Evolutionary conservation across 345 rosid species (phyloP).

Genomic region (Passiflora organensis): DNA sequence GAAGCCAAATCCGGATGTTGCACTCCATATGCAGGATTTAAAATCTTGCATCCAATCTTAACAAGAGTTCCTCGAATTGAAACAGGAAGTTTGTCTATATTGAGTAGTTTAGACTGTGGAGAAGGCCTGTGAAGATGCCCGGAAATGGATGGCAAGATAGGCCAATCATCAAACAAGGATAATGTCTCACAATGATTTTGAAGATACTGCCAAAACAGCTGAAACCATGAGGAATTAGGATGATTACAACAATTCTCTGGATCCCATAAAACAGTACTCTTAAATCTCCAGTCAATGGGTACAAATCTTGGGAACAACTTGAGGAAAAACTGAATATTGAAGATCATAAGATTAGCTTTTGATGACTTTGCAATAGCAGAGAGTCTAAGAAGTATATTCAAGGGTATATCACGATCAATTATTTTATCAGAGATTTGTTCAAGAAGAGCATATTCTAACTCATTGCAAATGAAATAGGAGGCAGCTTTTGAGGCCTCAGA

Average conservation of each 20-base stretch:
- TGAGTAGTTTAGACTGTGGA: conserved; percentile 64
- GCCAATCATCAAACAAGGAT: conserved; percentile 79
- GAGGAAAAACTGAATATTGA: conserved; percentile 48
- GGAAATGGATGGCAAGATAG: conserved; percentile 79
- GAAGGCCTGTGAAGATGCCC: conserved; percentile 71
- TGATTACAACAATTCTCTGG: conserved; percentile 51
- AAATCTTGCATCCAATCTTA: conserved; percentile 87
- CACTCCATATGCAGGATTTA: conserved; percentile 46
- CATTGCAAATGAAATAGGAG: conserved; percentile 66
- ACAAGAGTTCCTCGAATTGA: conserved; percentile 50
- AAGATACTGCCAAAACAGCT: conserved; percentile 79
- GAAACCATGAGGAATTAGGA: conserved; percentile 80
- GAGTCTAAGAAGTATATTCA: conserved; percentile 51
- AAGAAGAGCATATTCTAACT: conserved; percentile 64
- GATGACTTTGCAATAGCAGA: conserved; percentile 59
- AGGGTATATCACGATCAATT: conserved; percentile 64
- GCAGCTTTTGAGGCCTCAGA: conserved; percentile 47
- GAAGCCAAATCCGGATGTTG: conserved; percentile 70
- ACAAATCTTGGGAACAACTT: conserved; percentile 67
- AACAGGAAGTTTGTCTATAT: conserved; percentile 55
- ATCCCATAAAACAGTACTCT: conserved; percentile 62
- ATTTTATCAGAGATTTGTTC: conserved; percentile 58
- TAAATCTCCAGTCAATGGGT: conserved; percentile 80
- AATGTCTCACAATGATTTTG: conserved; percentile 51
- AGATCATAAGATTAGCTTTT: conserved; percentile 54